Evolutionary conservation across 2,329 filamentous ascomycete genomes (phyloP), one percentile per base, ranked within the genome.

Genomic region (Aspergillus felis): DNA sequence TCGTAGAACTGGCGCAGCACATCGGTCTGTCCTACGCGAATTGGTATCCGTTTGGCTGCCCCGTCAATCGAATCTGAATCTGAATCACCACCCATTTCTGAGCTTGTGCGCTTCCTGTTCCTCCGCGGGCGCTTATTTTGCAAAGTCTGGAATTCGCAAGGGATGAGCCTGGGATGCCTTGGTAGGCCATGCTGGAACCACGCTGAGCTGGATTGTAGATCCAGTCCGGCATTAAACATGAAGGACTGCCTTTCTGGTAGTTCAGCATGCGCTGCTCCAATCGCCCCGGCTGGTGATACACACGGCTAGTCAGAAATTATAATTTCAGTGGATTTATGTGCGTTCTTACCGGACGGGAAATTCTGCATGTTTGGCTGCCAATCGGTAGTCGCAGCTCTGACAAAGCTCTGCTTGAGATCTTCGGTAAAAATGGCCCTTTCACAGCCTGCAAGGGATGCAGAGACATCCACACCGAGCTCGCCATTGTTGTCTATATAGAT

Each of bases 401-500:
- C 57, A 53, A 75, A 75, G 32, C 66, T 61, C 28, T 71, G 67
- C 50, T 66, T 70, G 46, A 74, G 66, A n/a, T 74, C 72, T 3
- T 68, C 66, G 2, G 72, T 72, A 58, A 75, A 74, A 20, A 75
- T 71, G 0, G 63, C 58, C 17, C 64, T 68, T 35, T 66, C 70
- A 44, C 66, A 71, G 20, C 68, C 67, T 17, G 66, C 60, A 50
- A 74, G 66, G 9, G 72, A 74, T 9, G 69, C 62, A 0, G 73
- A 75, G 14, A 63, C 66, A 54, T 71, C 65, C 3, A 72, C 55
- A 24, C 67, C 66, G 38, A 71, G 61, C 32, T 72, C 64, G 2
- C 73, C 72, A 52, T 71, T 66, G 17, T 68, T 65, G 51, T 75
- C 71, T 29, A 74, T 64, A 52, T 72, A 75, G 41, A 75, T 65